phyloP scores from a whole-genome alignment of 2,329 filamentous ascomycete genomes.

The Rugonectria rugulosa region DNA sequence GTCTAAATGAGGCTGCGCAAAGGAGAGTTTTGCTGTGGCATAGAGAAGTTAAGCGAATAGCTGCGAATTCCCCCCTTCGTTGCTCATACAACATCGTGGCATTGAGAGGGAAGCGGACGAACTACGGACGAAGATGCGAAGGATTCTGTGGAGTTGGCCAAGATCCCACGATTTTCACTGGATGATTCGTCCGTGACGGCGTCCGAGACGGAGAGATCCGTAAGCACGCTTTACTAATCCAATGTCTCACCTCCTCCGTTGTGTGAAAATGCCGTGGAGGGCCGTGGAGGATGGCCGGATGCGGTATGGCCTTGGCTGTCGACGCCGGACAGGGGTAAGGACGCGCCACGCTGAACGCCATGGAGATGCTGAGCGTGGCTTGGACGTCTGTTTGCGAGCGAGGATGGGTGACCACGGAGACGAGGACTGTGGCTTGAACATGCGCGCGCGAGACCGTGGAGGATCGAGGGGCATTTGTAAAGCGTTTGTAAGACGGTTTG shows the following conservation, averaged over 20 bases:
- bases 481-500: not conserved
- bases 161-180: not conserved
- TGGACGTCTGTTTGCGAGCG: not conserved
- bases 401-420: not conserved
- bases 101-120: constrained; percentile 23
- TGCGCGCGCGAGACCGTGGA: constrained; percentile 14
- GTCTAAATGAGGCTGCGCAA: too few relatives aligned
- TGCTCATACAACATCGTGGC: not conserved
- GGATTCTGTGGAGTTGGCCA: not conserved
- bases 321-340: not conserved
- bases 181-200: constrained; percentile 25
- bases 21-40: not conserved
- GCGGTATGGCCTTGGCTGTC: not conserved
- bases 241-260: too few relatives aligned
- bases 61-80: not conserved
- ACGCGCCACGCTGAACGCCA: not conserved
- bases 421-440: not conserved
- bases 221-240: constrained; percentile 27
- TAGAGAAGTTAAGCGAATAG: not conserved
- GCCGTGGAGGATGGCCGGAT: constrained; percentile 16
- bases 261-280: constrained; percentile 22
- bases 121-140: constrained; percentile 17
- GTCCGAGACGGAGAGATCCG: constrained; percentile 25
- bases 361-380: not conserved
- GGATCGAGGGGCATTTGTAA: not conserved